A percentile compares a stretch with the other conserved stretches of the same genome.
These are phyloP conservation scores for Phytophthora cajani DNA, from an alignment of 352 stramenopile genomes.

Conservation along the genomic window DNA sequence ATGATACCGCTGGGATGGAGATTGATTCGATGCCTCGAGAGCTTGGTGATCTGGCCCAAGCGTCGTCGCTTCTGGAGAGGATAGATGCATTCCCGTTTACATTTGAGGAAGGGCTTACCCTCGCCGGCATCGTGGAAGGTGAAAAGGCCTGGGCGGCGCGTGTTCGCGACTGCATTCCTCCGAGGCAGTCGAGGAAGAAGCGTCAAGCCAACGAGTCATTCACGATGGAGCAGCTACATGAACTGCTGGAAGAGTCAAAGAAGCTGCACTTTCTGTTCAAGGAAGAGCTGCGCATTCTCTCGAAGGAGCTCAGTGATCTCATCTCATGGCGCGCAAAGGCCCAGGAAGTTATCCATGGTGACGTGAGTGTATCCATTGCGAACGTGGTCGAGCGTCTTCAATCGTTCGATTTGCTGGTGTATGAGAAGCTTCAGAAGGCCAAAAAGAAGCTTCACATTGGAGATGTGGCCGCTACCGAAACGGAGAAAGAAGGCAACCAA, in stretches of 20 bases:
- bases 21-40: constrained; percentile 38
- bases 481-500: not conserved
- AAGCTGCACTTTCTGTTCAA: constrained; percentile 74
- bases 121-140: constrained; percentile 60
- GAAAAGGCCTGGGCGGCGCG: constrained; percentile 75
- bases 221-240: constrained; percentile 60
- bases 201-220: constrained; percentile 69
- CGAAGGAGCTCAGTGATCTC: constrained; percentile 78
- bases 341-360: constrained; percentile 50
- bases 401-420: constrained; percentile 68
- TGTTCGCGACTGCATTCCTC: constrained; percentile 76
- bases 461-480: constrained; percentile 7
- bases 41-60: constrained; percentile 54
- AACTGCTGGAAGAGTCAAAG: constrained; percentile 65
- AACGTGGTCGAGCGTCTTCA: constrained; percentile 55
- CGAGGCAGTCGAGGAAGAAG: constrained; percentile 83
- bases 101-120: constrained; percentile 70
- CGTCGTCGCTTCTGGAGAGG: constrained; percentile 64
- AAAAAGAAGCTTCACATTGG: constrained; percentile 54
- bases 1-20: constrained; percentile 17
- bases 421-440: constrained; percentile 61
- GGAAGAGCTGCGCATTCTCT: constrained; percentile 77
- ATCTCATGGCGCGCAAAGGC: constrained; percentile 69
- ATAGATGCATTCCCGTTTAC: constrained; percentile 75
- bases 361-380: constrained; percentile 44